Evolutionary conservation across 768 basidiomycete genomes (phyloP).

Genomic region (Cystofilobasidium macerans): DNA sequence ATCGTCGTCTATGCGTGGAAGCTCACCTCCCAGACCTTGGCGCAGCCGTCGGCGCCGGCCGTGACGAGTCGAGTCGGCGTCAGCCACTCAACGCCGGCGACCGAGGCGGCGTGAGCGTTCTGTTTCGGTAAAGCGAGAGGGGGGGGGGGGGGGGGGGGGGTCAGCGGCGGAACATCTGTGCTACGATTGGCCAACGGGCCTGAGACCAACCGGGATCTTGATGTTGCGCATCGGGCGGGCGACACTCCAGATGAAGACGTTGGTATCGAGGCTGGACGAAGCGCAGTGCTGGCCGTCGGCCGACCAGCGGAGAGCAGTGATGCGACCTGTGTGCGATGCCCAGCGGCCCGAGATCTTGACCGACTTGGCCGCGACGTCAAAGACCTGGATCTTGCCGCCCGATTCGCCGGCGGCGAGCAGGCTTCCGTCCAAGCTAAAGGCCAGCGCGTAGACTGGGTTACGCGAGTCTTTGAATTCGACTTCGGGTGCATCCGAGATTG

Average conservation of each 20-base stretch:
- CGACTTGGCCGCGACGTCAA: conserved; percentile 52
- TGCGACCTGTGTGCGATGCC: conserved; percentile 73
- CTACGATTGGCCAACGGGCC: not conserved
- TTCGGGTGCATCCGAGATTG: conserved; percentile 45
- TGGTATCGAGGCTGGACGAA: conserved; percentile 84
- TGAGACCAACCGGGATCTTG: conserved; percentile 42
- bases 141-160: no score
- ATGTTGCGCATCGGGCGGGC: conserved; percentile 56
- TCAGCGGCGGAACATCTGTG: not conserved
- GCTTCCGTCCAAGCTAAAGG: conserved; percentile 67
- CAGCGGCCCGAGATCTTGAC: conserved; percentile 60
- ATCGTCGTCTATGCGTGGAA: conserved; percentile 9
- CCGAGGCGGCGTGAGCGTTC: conserved; percentile 77
- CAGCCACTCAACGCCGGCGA: conserved; percentile 70
- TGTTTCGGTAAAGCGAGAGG: conserved; percentile 11
- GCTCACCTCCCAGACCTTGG: conserved; percentile 51
- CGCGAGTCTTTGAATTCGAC: conserved; percentile 46
- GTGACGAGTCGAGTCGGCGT: conserved; percentile 52
- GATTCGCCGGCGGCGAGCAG: conserved; percentile 79
- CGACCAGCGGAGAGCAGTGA: conserved; percentile 68
- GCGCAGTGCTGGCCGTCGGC: conserved; percentile 63
- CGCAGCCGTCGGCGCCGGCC: conserved; percentile 71
- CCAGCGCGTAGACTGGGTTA: conserved; percentile 58
- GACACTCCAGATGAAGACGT: conserved; percentile 79
- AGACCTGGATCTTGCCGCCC: conserved; percentile 67